Conservation (phyloP, 257 asterid genomes). For the Lithospermum erythrorhizon region DNA sequence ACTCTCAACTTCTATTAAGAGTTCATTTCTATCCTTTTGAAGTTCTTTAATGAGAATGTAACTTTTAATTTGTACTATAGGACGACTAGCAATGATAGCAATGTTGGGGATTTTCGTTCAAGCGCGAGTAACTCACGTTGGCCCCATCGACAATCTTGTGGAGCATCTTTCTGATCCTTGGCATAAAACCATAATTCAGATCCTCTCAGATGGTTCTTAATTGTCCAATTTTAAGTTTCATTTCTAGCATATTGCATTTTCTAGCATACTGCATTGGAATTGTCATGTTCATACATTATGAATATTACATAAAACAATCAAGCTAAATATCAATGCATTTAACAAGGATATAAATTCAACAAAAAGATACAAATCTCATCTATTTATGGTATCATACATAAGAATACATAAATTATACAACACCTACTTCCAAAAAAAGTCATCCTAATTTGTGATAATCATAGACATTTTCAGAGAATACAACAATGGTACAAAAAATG, state of each 20-base stretch:
- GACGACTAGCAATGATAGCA: slow-evolving; percentile 86
- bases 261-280: not conserved
- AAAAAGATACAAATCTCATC: too few species aligned
- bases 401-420: too few species aligned
- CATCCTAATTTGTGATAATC: not conserved
- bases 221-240: not conserved
- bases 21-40: not conserved
- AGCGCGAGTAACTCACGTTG: slow-evolving; percentile 77
- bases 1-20: not conserved
- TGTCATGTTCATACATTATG: not conserved
- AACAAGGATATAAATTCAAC: too few species aligned
- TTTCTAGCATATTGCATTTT: not conserved
- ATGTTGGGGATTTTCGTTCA: slow-evolving; percentile 76
- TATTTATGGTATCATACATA: too few species aligned
- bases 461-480: not conserved
- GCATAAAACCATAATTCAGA: slow-evolving; percentile 72
- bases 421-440: too few species aligned
- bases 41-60: not conserved
- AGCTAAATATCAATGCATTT: too few species aligned
- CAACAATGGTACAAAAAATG: not conserved
- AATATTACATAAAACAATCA: too few species aligned
- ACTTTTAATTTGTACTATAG: slow-evolving; percentile 18
- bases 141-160: slow-evolving; percentile 70
- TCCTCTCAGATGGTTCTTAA: slow-evolving; percentile 35
- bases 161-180: slow-evolving; percentile 74